Percentiles rank a stretch among this genome's conserved stretches.
These are phyloP conservation scores for Suillus sp. DNA, from an alignment of 768 basidiomycete species.

Conservation along the genomic window DNA sequence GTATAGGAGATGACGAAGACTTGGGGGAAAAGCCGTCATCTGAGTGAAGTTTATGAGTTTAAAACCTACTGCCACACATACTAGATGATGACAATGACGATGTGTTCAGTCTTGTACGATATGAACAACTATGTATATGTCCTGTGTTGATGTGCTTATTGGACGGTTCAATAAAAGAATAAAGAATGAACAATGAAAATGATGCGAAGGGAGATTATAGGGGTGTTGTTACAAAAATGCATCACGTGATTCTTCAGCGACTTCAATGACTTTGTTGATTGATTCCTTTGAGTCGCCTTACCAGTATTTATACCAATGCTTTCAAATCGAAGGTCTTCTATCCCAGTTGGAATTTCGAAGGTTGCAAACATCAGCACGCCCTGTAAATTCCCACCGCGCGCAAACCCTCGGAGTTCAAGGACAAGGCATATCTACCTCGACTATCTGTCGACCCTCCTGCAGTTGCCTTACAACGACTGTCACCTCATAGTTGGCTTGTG, in stretches of 20 bases:
- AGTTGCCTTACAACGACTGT: not conserved
- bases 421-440: not conserved
- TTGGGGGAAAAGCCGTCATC: not conserved
- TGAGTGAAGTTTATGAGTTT: not conserved
- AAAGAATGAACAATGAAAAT: not conserved
- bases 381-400: conserved; percentile 1
- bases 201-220: not conserved
- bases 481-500: not conserved
- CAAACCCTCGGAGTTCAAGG: not conserved
- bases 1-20: not conserved
- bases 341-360: not conserved
- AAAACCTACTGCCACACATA: not conserved
- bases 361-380: not conserved
- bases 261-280: not conserved
- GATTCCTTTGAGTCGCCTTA: conserved; percentile 1
- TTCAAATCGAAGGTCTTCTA: not conserved
- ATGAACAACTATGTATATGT: not conserved
- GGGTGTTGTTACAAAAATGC: not conserved
- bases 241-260: not conserved
- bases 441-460: not conserved
- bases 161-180: not conserved
- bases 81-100: not conserved
- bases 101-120: not conserved
- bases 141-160: not conserved
- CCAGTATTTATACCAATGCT: conserved; percentile 1